A percentile compares a stretch with the other conserved stretches of the same genome.
phyloP scores from a whole-genome alignment of 345 rosid genomes.

The Crucihimalaya himalaica region DNA sequence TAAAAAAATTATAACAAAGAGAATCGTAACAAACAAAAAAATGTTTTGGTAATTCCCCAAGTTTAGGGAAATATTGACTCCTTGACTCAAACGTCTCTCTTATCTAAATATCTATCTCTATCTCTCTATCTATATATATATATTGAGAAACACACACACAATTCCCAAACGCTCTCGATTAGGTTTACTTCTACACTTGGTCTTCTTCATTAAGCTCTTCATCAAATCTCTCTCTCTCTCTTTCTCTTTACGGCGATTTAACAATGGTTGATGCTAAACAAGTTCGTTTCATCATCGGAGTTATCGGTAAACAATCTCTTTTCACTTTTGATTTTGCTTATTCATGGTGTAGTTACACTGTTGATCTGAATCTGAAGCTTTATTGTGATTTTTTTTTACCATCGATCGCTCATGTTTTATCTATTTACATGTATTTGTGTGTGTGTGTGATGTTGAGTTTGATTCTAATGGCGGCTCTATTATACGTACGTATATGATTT shows the following conservation, averaged over 20 bases:
- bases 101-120: slow-evolving; percentile 1
- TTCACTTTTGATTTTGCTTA: no score
- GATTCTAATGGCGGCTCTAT: neutral
- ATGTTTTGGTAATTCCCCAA: neutral
- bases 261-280: slow-evolving; percentile 35
- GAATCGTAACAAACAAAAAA: slow-evolving; percentile 23
- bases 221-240: slow-evolving; percentile 1
- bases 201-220: slow-evolving; percentile 5
- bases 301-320: slow-evolving; percentile 31
- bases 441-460: neutral
- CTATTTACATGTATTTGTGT: neutral
- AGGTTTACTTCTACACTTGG: slow-evolving; percentile 26
- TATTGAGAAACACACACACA: neutral
- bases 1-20: neutral
- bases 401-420: neutral
- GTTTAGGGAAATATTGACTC: slow-evolving; percentile 23
- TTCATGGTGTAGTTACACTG: neutral
- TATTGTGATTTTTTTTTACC: neutral
- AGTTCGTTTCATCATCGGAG: slow-evolving; percentile 31
- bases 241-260: neutral
- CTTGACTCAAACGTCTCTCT: slow-evolving; percentile 37
- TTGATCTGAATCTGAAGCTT: neutral
- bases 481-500: neutral
- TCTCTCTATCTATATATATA: neutral
- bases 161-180: slow-evolving; percentile 22